A percentile compares a stretch with the other conserved stretches of the same genome.
Conservation (phyloP, 2,329 filamentous ascomycete genomes). For the Cladosporium sp. region DNA sequence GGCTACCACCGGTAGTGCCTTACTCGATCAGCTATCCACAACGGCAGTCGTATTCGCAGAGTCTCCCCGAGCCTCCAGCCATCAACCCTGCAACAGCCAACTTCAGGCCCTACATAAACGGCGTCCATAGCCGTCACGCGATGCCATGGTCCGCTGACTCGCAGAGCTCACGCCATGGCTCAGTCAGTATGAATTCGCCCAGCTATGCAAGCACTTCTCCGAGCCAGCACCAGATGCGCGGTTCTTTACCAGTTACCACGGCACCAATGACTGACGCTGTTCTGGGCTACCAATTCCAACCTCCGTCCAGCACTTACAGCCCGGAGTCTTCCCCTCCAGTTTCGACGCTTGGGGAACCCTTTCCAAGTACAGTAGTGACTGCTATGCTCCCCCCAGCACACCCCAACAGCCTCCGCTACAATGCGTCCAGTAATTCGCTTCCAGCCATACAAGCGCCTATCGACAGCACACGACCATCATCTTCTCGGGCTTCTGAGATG, state of each 20-base stretch:
- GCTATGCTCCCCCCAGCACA: constrained; percentile 28
- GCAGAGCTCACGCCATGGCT: background rate
- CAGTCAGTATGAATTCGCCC: background rate
- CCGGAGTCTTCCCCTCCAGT: constrained; percentile 29
- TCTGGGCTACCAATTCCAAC: constrained; percentile 32
- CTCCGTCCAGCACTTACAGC: constrained; percentile 25
- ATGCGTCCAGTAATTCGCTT: constrained; percentile 4
- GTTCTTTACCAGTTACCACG: background rate
- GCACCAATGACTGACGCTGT: constrained; percentile 21
- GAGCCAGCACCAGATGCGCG: constrained; percentile 7
- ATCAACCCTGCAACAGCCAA: constrained; percentile 26
- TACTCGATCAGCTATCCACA: constrained; percentile 25
- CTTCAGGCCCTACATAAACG: constrained; percentile 28
- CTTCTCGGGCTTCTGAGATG: constrained; percentile 12
- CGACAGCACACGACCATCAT: constrained; percentile 21
- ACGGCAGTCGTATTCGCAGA: constrained; percentile 23
- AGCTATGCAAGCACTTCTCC: background rate
- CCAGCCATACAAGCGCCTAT: constrained; percentile 22
- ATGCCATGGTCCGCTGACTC: constrained; percentile 33
- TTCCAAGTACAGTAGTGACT: constrained; percentile 21
- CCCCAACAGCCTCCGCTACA: background rate
- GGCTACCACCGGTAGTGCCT: constrained; percentile 31
- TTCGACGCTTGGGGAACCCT: constrained; percentile 26
- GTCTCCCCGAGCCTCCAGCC: constrained; percentile 29
- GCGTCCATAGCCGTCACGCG: constrained; percentile 33